Base-by-base conservation (phyloP, 1,284 basidiomycete species). In the Fomitopsis betulina region DNA sequence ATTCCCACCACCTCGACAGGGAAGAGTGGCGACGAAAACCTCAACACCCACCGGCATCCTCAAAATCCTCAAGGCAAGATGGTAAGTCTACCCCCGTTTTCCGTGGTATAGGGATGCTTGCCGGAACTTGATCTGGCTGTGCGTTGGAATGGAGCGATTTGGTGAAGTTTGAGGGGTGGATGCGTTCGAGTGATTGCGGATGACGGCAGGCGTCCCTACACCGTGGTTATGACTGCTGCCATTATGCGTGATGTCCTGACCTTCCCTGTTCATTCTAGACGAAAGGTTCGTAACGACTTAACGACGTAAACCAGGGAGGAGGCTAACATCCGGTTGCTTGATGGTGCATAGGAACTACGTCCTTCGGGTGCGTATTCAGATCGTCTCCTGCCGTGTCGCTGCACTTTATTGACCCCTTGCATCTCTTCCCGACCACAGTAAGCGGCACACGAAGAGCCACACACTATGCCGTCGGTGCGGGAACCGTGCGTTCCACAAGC, bases 401-500 rank as follows among this genome's bases (percentile, higher is more conserved):
- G 17, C 55, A 19, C 54, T 23, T 61, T 39, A 54, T 51, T 56
- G 54, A 45, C 60, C 60, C 8, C n/a, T n/a, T n/a, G 21, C 38
- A 55, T 8, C 12, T 47, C 55, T 54, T 50, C 5, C 25, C 13
- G 4, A 39, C 47, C 67, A 64, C 76, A 93, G 94, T 93, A 96
- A 96, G 84, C 85, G 92, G 76, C 96, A 97, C 89, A 94, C 94
- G 71, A 99, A 99, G 86, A 90, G 93, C 72, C 96, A 98, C 87
- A 97, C 95, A 62, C 86, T 96, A 70, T 97, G 94, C 85, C 85
- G 94, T 73, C 91, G 95, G 72, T 98, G 95, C 80, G 93, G 94
- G 68, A 84, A 86, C 76, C 88, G 94, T 64, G 84, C 93, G 43
- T 95, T 97, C 85, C 96, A 98, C 87, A 89, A 87, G 78, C 96